Evolutionary conservation across 2,329 filamentous ascomycete genomes (phyloP), one percentile per base, ranked within the genome.

Genomic region (Aspergillus amoenus): DNA sequence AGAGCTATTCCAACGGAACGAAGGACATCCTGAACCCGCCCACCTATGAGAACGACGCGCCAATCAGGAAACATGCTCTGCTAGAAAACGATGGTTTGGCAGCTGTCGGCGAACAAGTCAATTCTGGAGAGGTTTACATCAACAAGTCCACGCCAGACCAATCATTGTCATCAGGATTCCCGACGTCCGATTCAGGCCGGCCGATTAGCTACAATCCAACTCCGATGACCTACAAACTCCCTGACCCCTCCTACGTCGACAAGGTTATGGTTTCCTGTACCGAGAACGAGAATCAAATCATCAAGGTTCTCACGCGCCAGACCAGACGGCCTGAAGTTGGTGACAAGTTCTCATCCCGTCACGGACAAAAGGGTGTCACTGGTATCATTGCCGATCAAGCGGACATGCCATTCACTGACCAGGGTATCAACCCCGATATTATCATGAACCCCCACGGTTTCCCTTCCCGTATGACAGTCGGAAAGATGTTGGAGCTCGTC

Each of bases 361-460:
- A 99, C 82, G 94, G 94, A 18, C 94, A 99, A 70, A 99, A 99
- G 75, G 94, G 94, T 79, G 94, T 97, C 18, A 92, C 96, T 1
- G 94, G 94, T 56, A 93, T 97, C 66, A 97, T 99, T 57, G 92
- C 93, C 17, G 90, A 96, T 61, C 93, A 97, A 76, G 92, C 94
- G 70, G 94, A 99, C 71, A 89, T 99, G 86, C 94, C 94, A 0
- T 99, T 99, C 78, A 89, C 89, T 37, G 94, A 99, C 75, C 81
- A 83, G 52, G 95, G 94, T 2, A 85, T 99, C 64, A 88, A 87
- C n/a, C 94, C 94, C 0, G 94, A 99, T 75, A 97, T 99, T 65
- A 99, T 99, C 84, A 99, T 99, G 94, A 99, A 99, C 80, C 94
- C 95, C 0, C 94, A 99, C 78, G 94, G 94, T 87, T 99, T 99